Evolutionary conservation across 495 filamentous ascomycete species (phyloP).

Genomic region (Penicillium simplicissimum): DNA sequence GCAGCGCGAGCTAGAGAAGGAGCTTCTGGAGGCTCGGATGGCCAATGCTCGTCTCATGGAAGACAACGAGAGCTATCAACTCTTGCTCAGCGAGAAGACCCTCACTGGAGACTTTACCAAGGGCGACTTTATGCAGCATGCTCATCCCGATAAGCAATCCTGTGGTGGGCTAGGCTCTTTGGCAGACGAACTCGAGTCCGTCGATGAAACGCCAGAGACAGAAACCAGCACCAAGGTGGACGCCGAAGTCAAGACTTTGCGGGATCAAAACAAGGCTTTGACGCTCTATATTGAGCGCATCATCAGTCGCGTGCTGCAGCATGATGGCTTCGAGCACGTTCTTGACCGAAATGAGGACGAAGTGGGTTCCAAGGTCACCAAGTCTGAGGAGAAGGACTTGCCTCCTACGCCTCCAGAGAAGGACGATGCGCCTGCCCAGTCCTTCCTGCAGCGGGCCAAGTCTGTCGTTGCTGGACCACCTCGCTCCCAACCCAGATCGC

Average conservation of each 20-base stretch:
- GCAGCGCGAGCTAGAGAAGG: conserved; percentile 82
- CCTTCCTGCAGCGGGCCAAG: conserved; percentile 77
- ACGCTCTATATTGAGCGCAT: conserved; percentile 98
- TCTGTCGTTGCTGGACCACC: conserved; percentile 58
- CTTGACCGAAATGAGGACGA: conserved; percentile 68
- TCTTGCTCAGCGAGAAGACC: conserved; percentile 89
- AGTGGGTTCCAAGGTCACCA: conserved; percentile 21
- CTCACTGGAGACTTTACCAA: conserved; percentile 91
- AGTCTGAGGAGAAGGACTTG: conserved; percentile 70
- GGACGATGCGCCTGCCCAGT: conserved; percentile 49
- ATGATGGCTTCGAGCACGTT: conserved; percentile 92
- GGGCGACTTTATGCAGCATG: conserved; percentile 72
- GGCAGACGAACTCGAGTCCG: conserved; percentile 82
- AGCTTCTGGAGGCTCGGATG: conserved; percentile 86
- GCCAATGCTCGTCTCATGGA: conserved; percentile 95
- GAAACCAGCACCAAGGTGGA: conserved; percentile 71
- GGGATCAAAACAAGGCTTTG: conserved; percentile 94
- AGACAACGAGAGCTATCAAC: conserved; percentile 96
- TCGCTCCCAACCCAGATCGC: conserved; percentile 51
- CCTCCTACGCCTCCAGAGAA: conserved; percentile 74
- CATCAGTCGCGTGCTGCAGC: conserved; percentile 88
- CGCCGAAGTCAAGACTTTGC: conserved; percentile 73
- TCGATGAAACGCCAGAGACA: conserved; percentile 56
- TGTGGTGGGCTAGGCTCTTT: conserved; percentile 58
- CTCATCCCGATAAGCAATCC: conserved; percentile 40